Evolutionary conservation across 179 eudicot genomes (phyloP).

Genomic region (Drosera spatulata): DNA sequence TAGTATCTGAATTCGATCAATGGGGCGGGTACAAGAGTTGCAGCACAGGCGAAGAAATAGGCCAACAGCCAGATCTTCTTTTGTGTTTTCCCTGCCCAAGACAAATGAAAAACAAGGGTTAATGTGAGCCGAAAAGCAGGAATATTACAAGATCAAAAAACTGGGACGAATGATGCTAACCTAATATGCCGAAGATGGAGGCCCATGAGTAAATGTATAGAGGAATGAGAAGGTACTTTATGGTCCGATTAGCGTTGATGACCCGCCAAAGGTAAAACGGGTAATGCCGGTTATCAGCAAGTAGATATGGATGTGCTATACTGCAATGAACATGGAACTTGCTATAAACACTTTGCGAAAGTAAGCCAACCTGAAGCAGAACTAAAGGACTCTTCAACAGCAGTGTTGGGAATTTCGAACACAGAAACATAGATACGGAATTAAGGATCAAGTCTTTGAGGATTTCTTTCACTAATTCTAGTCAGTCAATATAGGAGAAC

Average conservation of each 20-base stretch:
- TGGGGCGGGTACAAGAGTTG: constrained; percentile 72
- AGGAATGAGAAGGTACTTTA: constrained; percentile 65
- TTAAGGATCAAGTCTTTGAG: neutral
- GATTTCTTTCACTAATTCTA: neutral
- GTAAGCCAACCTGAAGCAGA: too few relatives aligned
- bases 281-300: constrained; percentile 91
- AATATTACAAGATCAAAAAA: neutral
- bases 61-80: constrained; percentile 60
- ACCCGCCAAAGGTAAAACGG: constrained; percentile 87
- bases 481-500: neutral
- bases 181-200: constrained; percentile 49
- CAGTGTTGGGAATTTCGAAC: too few relatives aligned
- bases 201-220: constrained; percentile 76
- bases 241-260: constrained; percentile 49
- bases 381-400: too few relatives aligned
- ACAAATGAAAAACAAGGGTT: neutral
- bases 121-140: too few relatives aligned
- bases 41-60: constrained; percentile 59
- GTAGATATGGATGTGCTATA: constrained; percentile 92
- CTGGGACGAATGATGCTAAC: constrained; percentile 19
- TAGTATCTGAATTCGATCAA: constrained; percentile 86
- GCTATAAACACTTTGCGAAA: neutral
- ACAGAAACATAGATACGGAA: too few relatives aligned
- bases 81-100: constrained; percentile 37
- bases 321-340: constrained; percentile 29